phyloP scores from a whole-genome alignment of 495 filamentous ascomycete genomes.

The Talaromyces thailandensis region DNA sequence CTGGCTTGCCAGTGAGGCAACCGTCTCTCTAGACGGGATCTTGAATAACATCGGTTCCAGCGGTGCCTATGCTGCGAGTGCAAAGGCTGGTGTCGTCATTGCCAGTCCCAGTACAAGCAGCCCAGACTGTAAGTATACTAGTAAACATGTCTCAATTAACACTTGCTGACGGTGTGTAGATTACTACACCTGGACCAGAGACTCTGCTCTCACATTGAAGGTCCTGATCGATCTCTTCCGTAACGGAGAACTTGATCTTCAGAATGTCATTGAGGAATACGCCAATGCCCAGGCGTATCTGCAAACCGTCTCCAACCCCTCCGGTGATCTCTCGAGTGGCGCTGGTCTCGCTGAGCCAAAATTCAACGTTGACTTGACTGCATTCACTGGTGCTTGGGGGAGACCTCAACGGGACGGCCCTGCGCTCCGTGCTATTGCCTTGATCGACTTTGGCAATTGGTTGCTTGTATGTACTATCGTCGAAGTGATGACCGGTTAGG shows the following conservation, averaged over 20 bases:
- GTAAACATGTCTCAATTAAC: conserved; percentile 19
- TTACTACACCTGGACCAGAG: conserved; percentile 53
- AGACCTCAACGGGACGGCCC: conserved; percentile 57
- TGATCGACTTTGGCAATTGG: conserved; percentile 29
- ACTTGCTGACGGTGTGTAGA: conserved; percentile 8
- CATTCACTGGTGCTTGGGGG: conserved; percentile 50
- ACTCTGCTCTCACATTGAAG: conserved; percentile 47
- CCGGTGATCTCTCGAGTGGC: conserved; percentile 38
- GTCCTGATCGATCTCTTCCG: conserved; percentile 43
- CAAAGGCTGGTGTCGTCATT: conserved; percentile 46
- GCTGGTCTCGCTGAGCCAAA: conserved; percentile 56
- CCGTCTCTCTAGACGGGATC: conserved; percentile 40
- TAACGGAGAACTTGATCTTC: conserved; percentile 32
- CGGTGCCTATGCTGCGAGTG: conserved; percentile 39
- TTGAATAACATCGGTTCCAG: conserved; percentile 51
- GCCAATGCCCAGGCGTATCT: conserved; percentile 44
- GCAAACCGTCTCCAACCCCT: conserved; percentile 32
- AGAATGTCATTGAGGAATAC: conserved; percentile 44
- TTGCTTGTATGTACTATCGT: conserved; percentile 10
- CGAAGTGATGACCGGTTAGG: background rate
- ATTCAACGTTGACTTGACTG: conserved; percentile 43
- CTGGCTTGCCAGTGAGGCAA: conserved; percentile 47
- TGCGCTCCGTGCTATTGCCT: conserved; percentile 27
- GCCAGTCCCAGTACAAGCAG: conserved; percentile 49
- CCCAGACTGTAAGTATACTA: conserved; percentile 48